Percentiles rank a stretch among this genome's conserved stretches.
Evolutionary conservation across 176 grass and related monocot genomes (phyloP).

Genomic region (Eragrostis curvula): DNA sequence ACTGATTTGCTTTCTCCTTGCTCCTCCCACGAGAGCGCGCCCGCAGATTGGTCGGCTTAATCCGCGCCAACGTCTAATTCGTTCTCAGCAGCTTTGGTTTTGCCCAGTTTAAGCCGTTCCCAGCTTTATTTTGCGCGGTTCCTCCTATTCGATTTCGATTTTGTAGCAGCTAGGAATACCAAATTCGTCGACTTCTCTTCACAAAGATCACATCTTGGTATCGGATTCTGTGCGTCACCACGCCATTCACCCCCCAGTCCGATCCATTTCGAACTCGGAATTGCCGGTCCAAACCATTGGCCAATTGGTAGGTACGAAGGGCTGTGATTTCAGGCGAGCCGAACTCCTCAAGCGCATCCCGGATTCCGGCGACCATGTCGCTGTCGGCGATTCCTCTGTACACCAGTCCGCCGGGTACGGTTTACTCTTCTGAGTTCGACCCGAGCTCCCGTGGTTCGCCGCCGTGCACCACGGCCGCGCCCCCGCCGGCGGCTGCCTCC

Average conservation of each 20-base stretch:
- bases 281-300: neutral
- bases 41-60: constrained; percentile 10
- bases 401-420: constrained; percentile 55
- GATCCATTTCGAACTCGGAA: neutral
- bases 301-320: neutral
- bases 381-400: constrained; percentile 81
- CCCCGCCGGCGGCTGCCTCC: constrained; percentile 35
- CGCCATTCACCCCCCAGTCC: neutral
- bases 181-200: constrained; percentile 32
- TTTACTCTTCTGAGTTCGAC: constrained; percentile 59
- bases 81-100: neutral
- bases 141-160: neutral
- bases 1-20: neutral
- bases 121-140: neutral
- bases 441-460: constrained; percentile 48
- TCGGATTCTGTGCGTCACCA: neutral
- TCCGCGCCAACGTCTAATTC: constrained; percentile 18
- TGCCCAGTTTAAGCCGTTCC: neutral
- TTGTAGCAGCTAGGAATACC: neutral
- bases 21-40: neutral
- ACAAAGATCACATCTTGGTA: constrained; percentile 12
- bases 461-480: constrained; percentile 45
- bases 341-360: constrained; percentile 31
- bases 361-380: constrained; percentile 57
- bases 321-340: constrained; percentile 12